Base-by-base conservation (phyloP, 2,329 filamentous ascomycete genomes). In the Phoma sp. region DNA sequence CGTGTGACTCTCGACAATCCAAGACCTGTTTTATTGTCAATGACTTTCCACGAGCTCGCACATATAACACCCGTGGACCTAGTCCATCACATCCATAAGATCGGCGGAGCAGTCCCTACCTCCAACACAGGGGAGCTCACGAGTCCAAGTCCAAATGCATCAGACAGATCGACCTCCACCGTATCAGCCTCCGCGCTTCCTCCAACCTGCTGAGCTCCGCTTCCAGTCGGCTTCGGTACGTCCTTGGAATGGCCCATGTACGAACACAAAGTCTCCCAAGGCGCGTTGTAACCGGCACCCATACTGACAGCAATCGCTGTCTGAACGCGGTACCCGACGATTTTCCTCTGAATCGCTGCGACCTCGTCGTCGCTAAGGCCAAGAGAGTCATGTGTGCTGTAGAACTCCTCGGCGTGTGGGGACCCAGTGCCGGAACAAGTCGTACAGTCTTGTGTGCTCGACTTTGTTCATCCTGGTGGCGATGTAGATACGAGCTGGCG, bases 331-430 rank as follows among this genome's bases (percentile, higher is more conserved):
- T 48, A 48, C 3, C n/a, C 21, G 13, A 48, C 15, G 12, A 48
- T 40, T 19, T 48, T 29, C 8, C 35, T 27, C 31, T 27, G 27
- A 25, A 48, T 48, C 19, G 29, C 45, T 10, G 15, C 38, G 13
- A 48, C 9, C 7, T 48, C 45, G 3, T 40, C 21, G 21, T 24
- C 17, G n/a, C 36, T 41, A 19, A 48, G 10, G 8, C 9, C 37
- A 4, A 48, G 27, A n/a, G 27, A 33, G 7, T 6, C 10, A 2
- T 41, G 17, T 3, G 10, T 21, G 19, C 17, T 21, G n/a, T 40
- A 48, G 37, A 48, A 41, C 29, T 48, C 45, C 13, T 41, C 29
- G 10, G 24, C 45, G 13, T 21, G 29, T 6, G 45, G 45, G 45
- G 3, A 41, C 27, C 36, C 37, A 48, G 1, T 24, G 31, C 21